Evolutionary conservation across 2,329 filamentous ascomycete genomes (phyloP).

Genomic region (Gnomoniopsis smithogilvyi): DNA sequence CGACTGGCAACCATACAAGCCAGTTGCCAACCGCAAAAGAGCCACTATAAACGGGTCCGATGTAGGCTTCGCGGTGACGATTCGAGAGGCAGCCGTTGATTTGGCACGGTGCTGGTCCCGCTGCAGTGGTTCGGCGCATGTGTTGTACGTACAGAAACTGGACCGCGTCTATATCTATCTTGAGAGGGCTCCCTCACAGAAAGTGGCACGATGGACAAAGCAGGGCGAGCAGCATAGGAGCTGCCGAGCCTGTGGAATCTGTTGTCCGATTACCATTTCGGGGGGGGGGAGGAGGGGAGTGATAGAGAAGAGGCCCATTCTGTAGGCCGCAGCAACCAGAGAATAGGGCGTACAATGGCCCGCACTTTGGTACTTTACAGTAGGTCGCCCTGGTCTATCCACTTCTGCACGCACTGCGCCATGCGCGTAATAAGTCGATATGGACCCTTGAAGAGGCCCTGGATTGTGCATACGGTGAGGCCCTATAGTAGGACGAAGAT

Average conservation of each 20-base stretch:
- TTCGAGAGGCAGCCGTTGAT: neutral
- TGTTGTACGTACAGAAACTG: neutral
- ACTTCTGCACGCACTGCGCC: conserved; percentile 36
- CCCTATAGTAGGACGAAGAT: conserved; percentile 34
- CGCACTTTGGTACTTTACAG: no score
- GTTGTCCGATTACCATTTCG: neutral
- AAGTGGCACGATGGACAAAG: neutral
- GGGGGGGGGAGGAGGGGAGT: no score
- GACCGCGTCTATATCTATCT: neutral
- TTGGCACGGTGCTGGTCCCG: neutral
- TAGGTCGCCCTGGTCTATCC: neutral
- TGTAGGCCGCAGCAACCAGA: neutral
- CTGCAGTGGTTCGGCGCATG: neutral
- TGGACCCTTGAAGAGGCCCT: conserved; percentile 24
- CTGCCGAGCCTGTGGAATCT: neutral
- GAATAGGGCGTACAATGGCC: no score
- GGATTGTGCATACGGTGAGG: conserved; percentile 36
- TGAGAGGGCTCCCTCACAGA: neutral
- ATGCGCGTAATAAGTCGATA: conserved; percentile 35
- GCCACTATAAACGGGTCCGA: neutral
- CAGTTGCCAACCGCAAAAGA: neutral
- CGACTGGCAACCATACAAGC: neutral
- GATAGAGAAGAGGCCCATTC: neutral
- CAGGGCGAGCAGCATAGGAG: neutral
- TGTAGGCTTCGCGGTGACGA: neutral